Evolutionary conservation across 2,329 filamentous ascomycete genomes (phyloP).

Genomic region (Lanzia echinophila): DNA sequence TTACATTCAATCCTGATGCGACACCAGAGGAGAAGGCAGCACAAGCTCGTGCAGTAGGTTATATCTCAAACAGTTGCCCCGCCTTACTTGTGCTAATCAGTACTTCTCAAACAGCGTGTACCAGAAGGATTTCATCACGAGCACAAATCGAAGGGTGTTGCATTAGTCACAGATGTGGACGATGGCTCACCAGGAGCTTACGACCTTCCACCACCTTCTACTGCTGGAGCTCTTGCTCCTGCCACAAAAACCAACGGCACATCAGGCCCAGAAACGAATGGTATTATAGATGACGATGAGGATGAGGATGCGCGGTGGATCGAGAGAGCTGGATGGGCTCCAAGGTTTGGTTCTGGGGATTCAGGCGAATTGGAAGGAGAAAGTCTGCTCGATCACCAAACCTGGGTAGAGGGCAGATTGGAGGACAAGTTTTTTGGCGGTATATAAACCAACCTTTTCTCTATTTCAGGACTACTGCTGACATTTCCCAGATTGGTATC

Average conservation of each 20-base stretch:
- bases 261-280: conserved; percentile 38
- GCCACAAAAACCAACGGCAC: conserved; percentile 40
- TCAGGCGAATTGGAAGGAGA: conserved; percentile 46
- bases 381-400: conserved; percentile 79
- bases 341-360: conserved; percentile 68
- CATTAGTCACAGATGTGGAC: conserved; percentile 73
- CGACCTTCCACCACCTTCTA: conserved; percentile 69
- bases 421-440: conserved; percentile 88
- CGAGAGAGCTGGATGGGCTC: conserved; percentile 75
- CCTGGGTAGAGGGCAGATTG: conserved; percentile 74
- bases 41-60: conserved; percentile 67
- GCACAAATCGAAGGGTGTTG: conserved; percentile 56
- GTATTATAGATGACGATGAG: conserved; percentile 43
- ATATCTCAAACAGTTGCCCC: not conserved
- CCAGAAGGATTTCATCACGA: conserved; percentile 58
- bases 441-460: conserved; percentile 33
- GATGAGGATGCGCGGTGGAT: conserved; percentile 44
- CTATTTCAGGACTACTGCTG: conserved; percentile 5
- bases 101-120: conserved; percentile 43
- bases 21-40: conserved; percentile 76
- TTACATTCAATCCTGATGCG: conserved; percentile 82
- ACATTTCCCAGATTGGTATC: conserved; percentile 77
- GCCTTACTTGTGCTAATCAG: conserved; percentile 5
- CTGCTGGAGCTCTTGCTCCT: conserved; percentile 57
- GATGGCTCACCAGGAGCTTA: conserved; percentile 63